phyloP scores from a whole-genome alignment of 495 filamentous ascomycete species.

The Hypoxylon lienhwacheense region DNA sequence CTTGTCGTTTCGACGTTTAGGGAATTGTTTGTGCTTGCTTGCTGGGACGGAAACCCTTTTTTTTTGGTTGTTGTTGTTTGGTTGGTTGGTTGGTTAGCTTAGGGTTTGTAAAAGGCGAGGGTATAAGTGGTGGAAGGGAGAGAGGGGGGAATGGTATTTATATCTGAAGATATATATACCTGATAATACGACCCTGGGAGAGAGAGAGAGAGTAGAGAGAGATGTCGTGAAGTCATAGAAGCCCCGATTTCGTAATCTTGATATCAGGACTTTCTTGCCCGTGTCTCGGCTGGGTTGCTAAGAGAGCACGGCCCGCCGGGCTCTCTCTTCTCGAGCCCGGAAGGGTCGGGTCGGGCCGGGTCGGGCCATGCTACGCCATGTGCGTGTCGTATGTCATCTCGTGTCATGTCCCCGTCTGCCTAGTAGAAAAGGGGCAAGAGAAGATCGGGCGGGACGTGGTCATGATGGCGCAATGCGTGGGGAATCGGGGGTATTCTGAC shows the following conservation, averaged over 20 bases:
- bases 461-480: conserved; percentile 3
- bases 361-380: no score
- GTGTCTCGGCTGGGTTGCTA: conserved; percentile 1
- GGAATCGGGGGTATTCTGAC: neutral
- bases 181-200: no score
- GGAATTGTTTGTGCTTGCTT: no score
- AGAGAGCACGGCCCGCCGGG: neutral
- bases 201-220: no score
- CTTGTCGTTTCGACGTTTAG: no score
- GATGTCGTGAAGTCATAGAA: conserved; percentile 23
- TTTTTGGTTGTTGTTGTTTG: neutral
- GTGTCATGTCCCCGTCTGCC: no score
- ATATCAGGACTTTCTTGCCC: conserved; percentile 14
- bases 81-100: neutral
- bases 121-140: neutral
- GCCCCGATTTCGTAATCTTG: conserved; percentile 22
- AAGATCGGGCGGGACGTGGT: neutral
- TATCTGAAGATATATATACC: no score
- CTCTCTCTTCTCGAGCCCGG: neutral
- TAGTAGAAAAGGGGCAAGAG: neutral
- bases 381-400: no score
- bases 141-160: no score
- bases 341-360: no score
- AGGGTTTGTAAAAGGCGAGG: neutral
- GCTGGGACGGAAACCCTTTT: no score